These are phyloP conservation scores for Arctium lappa DNA, from an alignment of 129 eudicot species.

Conservation along the genomic window DNA sequence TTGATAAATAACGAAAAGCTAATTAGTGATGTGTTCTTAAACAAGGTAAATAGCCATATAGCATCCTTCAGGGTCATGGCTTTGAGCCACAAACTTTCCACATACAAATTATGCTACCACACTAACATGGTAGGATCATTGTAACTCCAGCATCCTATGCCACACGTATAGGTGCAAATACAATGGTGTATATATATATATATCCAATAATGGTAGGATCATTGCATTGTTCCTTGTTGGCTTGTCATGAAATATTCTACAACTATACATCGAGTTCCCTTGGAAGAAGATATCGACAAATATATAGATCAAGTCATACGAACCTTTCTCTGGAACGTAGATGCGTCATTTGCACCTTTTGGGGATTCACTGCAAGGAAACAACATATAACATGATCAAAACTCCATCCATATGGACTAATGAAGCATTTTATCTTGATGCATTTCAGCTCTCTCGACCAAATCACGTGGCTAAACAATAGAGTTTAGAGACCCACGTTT, in stretches of 20 bases:
- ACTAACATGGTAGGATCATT: no score
- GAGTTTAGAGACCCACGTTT: conserved; percentile 50
- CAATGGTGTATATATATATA: no score
- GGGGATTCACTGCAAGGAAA: conserved; percentile 87
- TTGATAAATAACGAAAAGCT: no score
- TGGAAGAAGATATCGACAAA: neutral
- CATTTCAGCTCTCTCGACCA: conserved; percentile 12
- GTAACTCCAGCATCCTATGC: no score
- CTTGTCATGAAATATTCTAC: neutral
- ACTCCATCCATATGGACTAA: conserved; percentile 7
- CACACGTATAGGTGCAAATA: no score
- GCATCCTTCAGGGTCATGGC: no score
- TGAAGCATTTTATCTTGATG: conserved; percentile 4
- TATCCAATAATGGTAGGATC: no score
- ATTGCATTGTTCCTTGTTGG: neutral
- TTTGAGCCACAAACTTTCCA: no score
- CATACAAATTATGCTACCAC: no score
- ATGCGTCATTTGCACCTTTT: conserved; percentile 96
- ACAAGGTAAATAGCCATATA: no score
- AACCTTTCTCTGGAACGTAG: conserved; percentile 98
- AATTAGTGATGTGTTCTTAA: no score
- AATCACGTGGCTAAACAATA: neutral
- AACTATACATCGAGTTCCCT: neutral
- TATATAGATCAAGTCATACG: conserved; percentile 11
- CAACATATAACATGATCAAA: conserved; percentile 21